Conservation (phyloP, 2,329 filamentous ascomycete species). For the Microascus cirrosus region DNA sequence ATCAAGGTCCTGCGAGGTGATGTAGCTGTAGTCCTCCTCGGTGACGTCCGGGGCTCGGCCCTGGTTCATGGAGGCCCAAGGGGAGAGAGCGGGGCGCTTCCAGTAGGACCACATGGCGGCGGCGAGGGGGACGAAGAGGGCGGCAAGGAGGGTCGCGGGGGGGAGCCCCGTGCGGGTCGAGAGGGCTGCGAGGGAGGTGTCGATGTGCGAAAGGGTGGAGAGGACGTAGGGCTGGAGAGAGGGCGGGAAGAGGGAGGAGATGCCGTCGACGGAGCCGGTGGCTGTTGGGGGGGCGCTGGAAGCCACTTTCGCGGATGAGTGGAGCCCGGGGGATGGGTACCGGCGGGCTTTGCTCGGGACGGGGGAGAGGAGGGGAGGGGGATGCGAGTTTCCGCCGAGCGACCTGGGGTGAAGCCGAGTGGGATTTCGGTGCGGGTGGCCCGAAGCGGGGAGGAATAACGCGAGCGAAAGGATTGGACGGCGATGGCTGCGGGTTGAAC, state of each 20-base stretch:
- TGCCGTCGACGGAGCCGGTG: constrained; percentile 51
- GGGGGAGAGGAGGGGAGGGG: not conserved
- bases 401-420: not conserved
- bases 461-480: not conserved
- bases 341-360: not conserved
- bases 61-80: constrained; percentile 14
- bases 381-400: not conserved
- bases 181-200: constrained; percentile 33
- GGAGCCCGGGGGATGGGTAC: not conserved
- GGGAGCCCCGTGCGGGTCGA: constrained; percentile 38
- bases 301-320: constrained; percentile 40
- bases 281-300: constrained; percentile 35
- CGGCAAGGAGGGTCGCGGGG: constrained; percentile 31
- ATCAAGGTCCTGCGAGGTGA: constrained; percentile 64
- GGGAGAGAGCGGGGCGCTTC: constrained; percentile 1
- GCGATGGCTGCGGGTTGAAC: not conserved
- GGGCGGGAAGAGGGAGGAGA: constrained; percentile 36
- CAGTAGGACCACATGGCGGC: constrained; percentile 32
- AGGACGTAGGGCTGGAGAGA: constrained; percentile 42
- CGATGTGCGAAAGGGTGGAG: constrained; percentile 24
- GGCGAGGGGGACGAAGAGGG: constrained; percentile 22
- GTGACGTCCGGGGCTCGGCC: constrained; percentile 47
- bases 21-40: constrained; percentile 71
- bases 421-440: not conserved
- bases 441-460: not conserved